Base-by-base conservation (phyloP, 176 grass and related monocot species). In the Musa schizocarpa region DNA sequence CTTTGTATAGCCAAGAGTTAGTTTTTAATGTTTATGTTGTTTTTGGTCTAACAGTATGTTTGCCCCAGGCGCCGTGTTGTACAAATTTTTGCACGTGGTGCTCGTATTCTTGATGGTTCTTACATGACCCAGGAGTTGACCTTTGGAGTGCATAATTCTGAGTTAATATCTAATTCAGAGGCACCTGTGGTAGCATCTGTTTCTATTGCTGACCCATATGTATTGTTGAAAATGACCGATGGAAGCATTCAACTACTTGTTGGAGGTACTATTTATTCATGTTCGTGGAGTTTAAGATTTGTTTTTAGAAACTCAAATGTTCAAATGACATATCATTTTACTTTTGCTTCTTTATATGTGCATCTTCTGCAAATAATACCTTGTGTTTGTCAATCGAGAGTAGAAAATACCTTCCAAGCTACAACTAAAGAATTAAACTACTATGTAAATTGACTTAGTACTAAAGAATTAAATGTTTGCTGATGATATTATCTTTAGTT, bases 81-180 rank as follows among this genome's bases (percentile, higher is more conserved):
- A 64, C 94, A 97, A 72, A 78, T 97, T 68, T 97, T 85, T 80
- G 83, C 83, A 49, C 83, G 73, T 63, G 94, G 94, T 88, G 94
- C 94, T 76, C 94, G 90, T 86, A 87, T 97, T 66, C 90, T 97
- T 83, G 94, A 97, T 79, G 94, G 94, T 81, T 93, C 94, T 78
- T 97, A 93, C 79, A 97, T 97, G 94, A 97, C 94, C 77, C 90
- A 97, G 73, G 90, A 97, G 72, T 76, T 97, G 77, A 93, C 81
- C 82, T 89, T 97, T 77, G 80, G 74, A 43, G 64, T 79, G 6
- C 87, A 87, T 65, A 78, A 63, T 76, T 89, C 94, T 23, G 94
- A 97, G 24, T 78, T 83, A 11, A 74, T 80, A 64, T 85, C 86
- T 9, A 93, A 70, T 83, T 88, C 87, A 75, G 94, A 97, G 57